Evolutionary conservation across 2,329 filamentous ascomycete species (phyloP), one percentile per base, ranked within the genome.

Genomic region (Colletotrichum lindemuthianum): DNA sequence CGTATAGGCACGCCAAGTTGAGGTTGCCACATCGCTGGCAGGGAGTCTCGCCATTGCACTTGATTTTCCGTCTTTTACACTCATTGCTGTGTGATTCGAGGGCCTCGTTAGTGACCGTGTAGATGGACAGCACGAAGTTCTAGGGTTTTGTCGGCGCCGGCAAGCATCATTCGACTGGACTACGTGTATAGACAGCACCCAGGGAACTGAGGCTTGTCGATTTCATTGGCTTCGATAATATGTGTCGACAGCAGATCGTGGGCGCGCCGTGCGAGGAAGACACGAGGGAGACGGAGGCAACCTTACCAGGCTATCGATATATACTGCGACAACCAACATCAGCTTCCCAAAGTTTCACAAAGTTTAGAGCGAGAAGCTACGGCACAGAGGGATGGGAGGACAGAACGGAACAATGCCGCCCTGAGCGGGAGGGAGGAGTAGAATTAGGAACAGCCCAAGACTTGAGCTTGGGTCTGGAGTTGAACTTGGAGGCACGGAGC

Each of bases 61-160:
- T 91, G 72, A 92, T 88, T 75, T 92, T 92, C 63, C 89, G 86
- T n/a, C 89, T 82, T 71, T 92, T 92, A 76, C 89, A 92, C 73
- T 91, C 89, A 72, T 91, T 92, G 70, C 89, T 90, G 60, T 45
- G 47, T 55, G 37, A 55, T 16, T 16, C 39, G 34, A 33, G 43
- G 39, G 52, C 55, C 41, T 50, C 37, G 51, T 68, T 59, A 69
- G 66, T 53, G 16, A 58, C 15, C 15, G 33, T 9, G 9, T n/a
- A 33, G 37, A 10, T 10, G 43, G 15, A 45, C 15, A 45, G 43
- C 15, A 6, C 16, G 47, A 43, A 37, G 36, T 9, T n/a, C 40
- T 24, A 24, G 24, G 24, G 24, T 24, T 24, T 24, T 24, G 24
- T 24, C 24, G 24, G 24, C 24, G 24, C 4, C 4, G 24, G 24